These are phyloP conservation scores for Moniliella sp. DNA, from an alignment of 1,284 basidiomycete species.

Conservation along the genomic window DNA sequence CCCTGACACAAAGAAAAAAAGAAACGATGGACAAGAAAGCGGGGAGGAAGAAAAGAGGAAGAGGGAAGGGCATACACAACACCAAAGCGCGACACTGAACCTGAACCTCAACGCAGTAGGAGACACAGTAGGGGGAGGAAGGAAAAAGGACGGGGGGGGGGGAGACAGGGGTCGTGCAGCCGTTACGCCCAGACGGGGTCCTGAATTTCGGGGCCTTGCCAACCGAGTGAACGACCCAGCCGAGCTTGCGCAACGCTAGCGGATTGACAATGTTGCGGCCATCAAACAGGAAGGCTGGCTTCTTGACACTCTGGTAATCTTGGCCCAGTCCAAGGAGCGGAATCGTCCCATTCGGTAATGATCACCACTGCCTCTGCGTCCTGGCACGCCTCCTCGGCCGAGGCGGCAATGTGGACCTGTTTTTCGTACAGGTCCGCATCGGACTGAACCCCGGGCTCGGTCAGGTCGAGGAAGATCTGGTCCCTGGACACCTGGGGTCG, in stretches of 20 bases:
- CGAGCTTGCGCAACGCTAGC: conserved; percentile 57
- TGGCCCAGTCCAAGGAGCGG: conserved; percentile 65
- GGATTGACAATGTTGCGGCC: conserved; percentile 66
- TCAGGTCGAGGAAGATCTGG: conserved; percentile 40
- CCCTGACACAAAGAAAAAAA: too few species aligned
- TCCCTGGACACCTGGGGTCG: conserved; percentile 51
- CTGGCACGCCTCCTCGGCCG: conserved; percentile 66
- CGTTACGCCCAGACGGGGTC: conserved; percentile 27
- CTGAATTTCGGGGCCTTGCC: conserved; percentile 30
- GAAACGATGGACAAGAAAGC: too few species aligned
- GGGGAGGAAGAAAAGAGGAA: neutral
- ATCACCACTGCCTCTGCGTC: conserved; percentile 77
- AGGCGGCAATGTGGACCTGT: conserved; percentile 54
- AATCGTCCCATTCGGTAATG: conserved; percentile 60
- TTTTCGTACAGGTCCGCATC: conserved; percentile 19
- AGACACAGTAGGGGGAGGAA: neutral
- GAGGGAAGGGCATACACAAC: neutral
- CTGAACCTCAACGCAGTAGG: neutral
- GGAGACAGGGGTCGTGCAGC: too few species aligned
- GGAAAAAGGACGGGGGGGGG: neutral
- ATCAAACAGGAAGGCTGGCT: conserved; percentile 59
- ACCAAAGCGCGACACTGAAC: neutral
- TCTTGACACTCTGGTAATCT: conserved; percentile 73
- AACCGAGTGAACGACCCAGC: conserved; percentile 56
- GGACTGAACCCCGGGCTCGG: conserved; percentile 40